Percentiles rank a stretch among this genome's conserved stretches.
phyloP scores from a whole-genome alignment of 345 rosid species.

The Populus simonii region DNA sequence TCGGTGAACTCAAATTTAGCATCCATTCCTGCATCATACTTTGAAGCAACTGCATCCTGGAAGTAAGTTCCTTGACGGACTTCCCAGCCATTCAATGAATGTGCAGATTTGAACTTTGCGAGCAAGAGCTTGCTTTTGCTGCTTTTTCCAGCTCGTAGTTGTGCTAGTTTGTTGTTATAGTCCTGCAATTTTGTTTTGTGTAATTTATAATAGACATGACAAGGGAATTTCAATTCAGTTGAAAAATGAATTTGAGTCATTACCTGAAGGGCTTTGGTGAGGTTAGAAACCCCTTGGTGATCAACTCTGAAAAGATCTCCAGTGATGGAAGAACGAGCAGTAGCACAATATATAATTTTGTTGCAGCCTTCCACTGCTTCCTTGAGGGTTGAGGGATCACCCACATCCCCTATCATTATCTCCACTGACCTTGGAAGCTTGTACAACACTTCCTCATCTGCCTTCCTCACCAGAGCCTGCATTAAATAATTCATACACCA shows the following conservation, averaged over 20 bases:
- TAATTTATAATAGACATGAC: neutral
- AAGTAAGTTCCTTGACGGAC: conserved; percentile 85
- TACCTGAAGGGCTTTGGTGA: conserved; percentile 87
- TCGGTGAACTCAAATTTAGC: conserved; percentile 85
- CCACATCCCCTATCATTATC: conserved; percentile 78
- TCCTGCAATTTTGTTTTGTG: conserved; percentile 40
- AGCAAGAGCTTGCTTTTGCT: conserved; percentile 92
- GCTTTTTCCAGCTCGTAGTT: conserved; percentile 82
- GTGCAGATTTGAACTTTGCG: conserved; percentile 68
- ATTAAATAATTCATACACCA: neutral
- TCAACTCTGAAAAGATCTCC: conserved; percentile 88
- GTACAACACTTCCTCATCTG: conserved; percentile 60
- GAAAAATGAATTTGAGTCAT: neutral
- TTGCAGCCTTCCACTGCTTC: conserved; percentile 81
- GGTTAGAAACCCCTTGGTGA: conserved; percentile 83
- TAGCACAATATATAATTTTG: conserved; percentile 88
- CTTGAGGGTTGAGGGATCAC: conserved; percentile 65
- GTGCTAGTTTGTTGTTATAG: conserved; percentile 79
- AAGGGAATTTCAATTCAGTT: too few species aligned
- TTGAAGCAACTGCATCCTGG: conserved; percentile 71
- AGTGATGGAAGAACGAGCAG: conserved; percentile 86
- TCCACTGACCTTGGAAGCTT: conserved; percentile 92
- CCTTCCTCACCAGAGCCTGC: conserved; percentile 74
- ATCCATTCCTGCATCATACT: conserved; percentile 93
- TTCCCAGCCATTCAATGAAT: conserved; percentile 77